phyloP scores from a whole-genome alignment of 805 yeast species.

The Candida boleticola region DNA sequence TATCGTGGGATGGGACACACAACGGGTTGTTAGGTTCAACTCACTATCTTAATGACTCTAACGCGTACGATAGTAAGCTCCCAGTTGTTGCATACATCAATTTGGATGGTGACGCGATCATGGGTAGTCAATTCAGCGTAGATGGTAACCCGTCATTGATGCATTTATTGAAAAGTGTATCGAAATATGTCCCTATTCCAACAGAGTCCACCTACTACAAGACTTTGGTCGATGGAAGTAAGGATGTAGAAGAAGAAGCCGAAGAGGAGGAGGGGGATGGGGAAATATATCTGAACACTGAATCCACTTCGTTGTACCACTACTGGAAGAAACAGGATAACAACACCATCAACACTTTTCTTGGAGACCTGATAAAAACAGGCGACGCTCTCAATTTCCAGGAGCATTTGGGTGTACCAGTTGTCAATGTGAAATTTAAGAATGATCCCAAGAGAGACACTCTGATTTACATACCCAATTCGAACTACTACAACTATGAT shows the following conservation, averaged over 20 bases:
- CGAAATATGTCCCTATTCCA: conserved; percentile 33
- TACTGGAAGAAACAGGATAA: conserved; percentile 38
- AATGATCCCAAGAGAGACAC: conserved; percentile 28
- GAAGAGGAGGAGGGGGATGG: conserved; percentile 8
- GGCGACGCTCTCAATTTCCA: conserved; percentile 33
- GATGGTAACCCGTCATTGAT: conserved; percentile 36
- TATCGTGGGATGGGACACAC: conserved; percentile 41
- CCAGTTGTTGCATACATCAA: conserved; percentile 36
- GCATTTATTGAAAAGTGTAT: conserved; percentile 24
- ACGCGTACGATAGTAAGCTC: conserved; percentile 16
- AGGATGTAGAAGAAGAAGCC: background rate
- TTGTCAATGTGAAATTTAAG: conserved; percentile 31
- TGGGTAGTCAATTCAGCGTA: conserved; percentile 34
- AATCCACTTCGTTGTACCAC: conserved; percentile 25
- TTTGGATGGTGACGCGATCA: conserved; percentile 37
- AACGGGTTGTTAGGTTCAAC: conserved; percentile 33
- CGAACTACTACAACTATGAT: conserved; percentile 30
- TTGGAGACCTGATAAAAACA: conserved; percentile 23
- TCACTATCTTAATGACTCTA: conserved; percentile 18
- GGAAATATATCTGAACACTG: conserved; percentile 11
- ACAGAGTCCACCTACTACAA: conserved; percentile 17
- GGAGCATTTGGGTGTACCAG: conserved; percentile 27
- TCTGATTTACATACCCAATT: conserved; percentile 30
- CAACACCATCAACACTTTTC: conserved; percentile 25
- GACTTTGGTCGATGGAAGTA: conserved; percentile 10